Evolutionary conservation across 192 early-diverging fungal species (phyloP).

Genomic region (Gorgonomyces haynaldii): DNA sequence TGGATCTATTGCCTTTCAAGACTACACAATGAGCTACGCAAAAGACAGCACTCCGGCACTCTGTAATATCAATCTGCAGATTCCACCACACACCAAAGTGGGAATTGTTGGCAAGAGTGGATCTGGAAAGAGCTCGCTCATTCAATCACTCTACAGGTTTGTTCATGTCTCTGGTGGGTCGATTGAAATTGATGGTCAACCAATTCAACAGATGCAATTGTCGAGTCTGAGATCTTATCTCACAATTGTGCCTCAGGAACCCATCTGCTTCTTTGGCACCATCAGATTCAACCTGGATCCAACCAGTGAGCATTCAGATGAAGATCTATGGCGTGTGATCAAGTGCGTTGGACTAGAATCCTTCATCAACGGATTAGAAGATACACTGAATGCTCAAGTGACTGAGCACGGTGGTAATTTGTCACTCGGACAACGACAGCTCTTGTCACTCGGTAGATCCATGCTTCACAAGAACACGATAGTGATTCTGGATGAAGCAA

Average conservation of each 20-base stretch:
- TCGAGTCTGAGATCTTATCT: background rate
- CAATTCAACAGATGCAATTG: background rate
- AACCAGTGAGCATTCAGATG: conserved; percentile 42
- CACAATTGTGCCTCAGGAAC: conserved; percentile 12
- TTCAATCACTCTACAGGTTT: conserved; percentile 43
- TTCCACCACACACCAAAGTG: conserved; percentile 52
- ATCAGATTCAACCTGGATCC: conserved; percentile 66
- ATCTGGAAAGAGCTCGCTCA: conserved; percentile 46
- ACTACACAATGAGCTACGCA: conserved; percentile 48
- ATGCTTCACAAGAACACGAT: conserved; percentile 22
- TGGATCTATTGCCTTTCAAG: conserved; percentile 60
- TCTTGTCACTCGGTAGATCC: conserved; percentile 29
- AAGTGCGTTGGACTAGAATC: conserved; percentile 2
- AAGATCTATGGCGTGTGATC: conserved; percentile 45
- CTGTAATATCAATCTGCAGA: no score
- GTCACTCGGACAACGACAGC: conserved; percentile 51
- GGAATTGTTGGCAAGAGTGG: conserved; percentile 80
- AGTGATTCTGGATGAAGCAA: conserved; percentile 40
- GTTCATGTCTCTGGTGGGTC: conserved; percentile 52
- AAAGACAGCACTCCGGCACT: conserved; percentile 18
- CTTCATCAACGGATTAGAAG: background rate
- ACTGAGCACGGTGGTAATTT: conserved; percentile 67
- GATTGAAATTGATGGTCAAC: conserved; percentile 40
- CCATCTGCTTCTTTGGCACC: conserved; percentile 41
- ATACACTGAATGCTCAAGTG: conserved; percentile 46